phyloP scores from a whole-genome alignment of 768 basidiomycete species.

The Ramaria sp. region DNA sequence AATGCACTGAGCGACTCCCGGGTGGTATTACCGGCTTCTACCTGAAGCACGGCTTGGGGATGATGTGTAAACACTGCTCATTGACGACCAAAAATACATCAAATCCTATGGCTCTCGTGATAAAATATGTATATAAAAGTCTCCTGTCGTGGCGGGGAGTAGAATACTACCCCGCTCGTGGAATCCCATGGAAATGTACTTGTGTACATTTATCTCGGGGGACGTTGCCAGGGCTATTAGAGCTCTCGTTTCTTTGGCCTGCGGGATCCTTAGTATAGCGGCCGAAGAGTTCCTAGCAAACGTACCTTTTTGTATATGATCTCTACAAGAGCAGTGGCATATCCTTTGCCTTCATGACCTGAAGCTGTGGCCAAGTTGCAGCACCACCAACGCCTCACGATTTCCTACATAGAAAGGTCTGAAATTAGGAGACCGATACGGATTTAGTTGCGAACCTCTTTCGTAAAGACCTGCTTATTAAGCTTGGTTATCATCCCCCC shows the following conservation, averaged over 20 bases:
- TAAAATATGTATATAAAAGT: neutral
- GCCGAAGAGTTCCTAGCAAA: neutral
- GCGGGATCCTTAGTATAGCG: neutral
- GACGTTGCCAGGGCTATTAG: neutral
- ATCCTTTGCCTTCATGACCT: neutral
- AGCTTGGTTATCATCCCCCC: too few species aligned
- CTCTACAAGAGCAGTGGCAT: neutral
- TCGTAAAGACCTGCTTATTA: too few species aligned
- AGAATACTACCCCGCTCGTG: neutral
- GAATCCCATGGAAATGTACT: neutral
- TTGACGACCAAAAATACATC: too few species aligned
- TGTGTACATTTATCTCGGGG: neutral
- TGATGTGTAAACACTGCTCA: too few species aligned
- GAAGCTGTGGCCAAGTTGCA: neutral
- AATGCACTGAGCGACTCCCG: too few species aligned
- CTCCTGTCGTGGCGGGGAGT: neutral
- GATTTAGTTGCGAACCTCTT: too few species aligned
- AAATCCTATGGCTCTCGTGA: too few species aligned
- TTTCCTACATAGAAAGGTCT: neutral
- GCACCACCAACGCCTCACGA: neutral
- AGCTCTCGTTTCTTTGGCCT: neutral
- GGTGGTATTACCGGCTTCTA: too few species aligned
- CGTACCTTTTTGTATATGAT: neutral
- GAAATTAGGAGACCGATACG: too few species aligned
- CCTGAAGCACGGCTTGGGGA: too few species aligned